These are phyloP conservation scores for Arthrobotrys musiformis DNA, from an alignment of 2,329 filamentous ascomycete species.

Conservation along the genomic window DNA sequence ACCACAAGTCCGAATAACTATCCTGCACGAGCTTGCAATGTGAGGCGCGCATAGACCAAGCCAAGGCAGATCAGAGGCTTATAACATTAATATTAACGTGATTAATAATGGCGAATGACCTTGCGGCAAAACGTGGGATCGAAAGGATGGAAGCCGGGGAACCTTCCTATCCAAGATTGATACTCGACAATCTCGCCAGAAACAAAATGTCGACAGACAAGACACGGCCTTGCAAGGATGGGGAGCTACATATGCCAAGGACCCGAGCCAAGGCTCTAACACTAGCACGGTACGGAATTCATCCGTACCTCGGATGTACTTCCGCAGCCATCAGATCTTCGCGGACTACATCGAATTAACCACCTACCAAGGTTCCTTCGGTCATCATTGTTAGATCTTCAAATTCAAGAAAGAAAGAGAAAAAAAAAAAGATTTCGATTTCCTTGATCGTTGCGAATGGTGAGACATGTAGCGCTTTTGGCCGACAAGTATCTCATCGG, in stretches of 20 bases:
- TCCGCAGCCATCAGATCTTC: slow-evolving; percentile 41
- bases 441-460: slow-evolving; percentile 42
- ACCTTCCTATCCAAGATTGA: slow-evolving; percentile 33
- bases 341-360: slow-evolving; percentile 24
- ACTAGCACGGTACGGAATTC: slow-evolving; percentile 36
- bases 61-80: neutral
- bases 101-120: too few relatives aligned
- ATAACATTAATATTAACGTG: too few relatives aligned
- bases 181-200: slow-evolving; percentile 28
- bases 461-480: slow-evolving; percentile 21
- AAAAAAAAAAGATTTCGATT: slow-evolving; percentile 15
- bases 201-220: slow-evolving; percentile 14
- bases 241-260: slow-evolving; percentile 34
- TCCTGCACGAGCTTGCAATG: neutral
- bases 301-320: slow-evolving; percentile 54
- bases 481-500: slow-evolving; percentile 37
- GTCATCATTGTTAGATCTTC: slow-evolving; percentile 35
- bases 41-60: neutral
- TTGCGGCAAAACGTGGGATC: slow-evolving; percentile 17
- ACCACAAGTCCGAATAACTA: too few relatives aligned
- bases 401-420: neutral
- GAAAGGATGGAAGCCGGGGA: slow-evolving; percentile 5
- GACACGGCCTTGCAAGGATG: slow-evolving; percentile 26
- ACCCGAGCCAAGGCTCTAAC: slow-evolving; percentile 29
- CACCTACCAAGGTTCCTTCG: slow-evolving; percentile 3